These are phyloP conservation scores for Pseudoscleropodium purum DNA, from an alignment of 225 moss, liverwort and hornwort species.

Conservation along the genomic window DNA sequence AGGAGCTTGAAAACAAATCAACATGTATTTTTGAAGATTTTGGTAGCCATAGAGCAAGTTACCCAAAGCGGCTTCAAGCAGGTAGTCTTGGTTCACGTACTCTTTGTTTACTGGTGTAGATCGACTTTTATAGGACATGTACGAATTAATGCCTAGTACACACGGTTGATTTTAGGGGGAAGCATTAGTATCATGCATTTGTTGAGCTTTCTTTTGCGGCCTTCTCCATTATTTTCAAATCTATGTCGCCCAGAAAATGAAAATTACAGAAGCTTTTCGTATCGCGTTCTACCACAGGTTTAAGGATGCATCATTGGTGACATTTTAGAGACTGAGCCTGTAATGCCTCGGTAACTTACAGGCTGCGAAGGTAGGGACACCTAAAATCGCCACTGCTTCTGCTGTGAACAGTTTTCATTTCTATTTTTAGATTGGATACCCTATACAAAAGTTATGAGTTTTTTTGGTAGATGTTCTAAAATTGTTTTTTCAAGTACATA, in stretches of 20 bases:
- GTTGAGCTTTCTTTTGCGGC: neutral
- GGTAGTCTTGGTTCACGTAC: neutral
- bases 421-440: neutral
- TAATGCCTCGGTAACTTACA: neutral
- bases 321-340: neutral
- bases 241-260: neutral
- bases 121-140: neutral
- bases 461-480: neutral
- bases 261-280: neutral
- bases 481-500: too few relatives aligned
- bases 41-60: neutral
- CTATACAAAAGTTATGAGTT: neutral
- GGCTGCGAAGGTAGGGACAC: neutral
- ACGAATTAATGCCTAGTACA: neutral
- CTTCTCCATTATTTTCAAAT: neutral
- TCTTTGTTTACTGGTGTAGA: neutral
- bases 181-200: neutral
- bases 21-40: slow-evolving; percentile 11
- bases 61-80: neutral
- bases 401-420: neutral
- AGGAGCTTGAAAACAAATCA: neutral
- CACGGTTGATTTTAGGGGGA: neutral
- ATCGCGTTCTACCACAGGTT: neutral
- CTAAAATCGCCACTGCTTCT: neutral
- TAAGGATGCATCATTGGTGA: neutral